Conservation (phyloP, 225 moss, liverwort and hornwort genomes). For the Bryum argenteum region DNA sequence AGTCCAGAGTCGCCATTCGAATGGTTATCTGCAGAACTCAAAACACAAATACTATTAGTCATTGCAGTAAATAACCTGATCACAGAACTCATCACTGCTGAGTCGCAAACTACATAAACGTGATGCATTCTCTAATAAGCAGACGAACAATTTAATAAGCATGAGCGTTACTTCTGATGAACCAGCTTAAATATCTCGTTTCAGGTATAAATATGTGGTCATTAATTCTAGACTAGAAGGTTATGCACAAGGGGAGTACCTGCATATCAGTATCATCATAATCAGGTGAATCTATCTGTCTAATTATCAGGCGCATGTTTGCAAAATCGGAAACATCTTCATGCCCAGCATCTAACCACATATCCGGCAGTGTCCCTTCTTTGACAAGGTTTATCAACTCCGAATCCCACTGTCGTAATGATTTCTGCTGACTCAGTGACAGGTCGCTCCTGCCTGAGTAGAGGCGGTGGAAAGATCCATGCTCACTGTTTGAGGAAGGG, state of each 20-base stretch:
- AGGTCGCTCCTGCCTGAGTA: conserved; percentile 58
- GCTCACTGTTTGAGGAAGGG: conserved; percentile 54
- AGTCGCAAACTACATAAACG: conserved; percentile 17
- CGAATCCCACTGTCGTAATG: conserved; percentile 74
- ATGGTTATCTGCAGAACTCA: conserved; percentile 71
- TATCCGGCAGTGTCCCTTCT: conserved; percentile 71
- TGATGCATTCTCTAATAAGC: conserved; percentile 9
- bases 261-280: conserved; percentile 92
- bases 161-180: neutral
- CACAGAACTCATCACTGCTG: conserved; percentile 2
- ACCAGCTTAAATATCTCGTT: neutral
- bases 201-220: neutral
- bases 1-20: conserved; percentile 94
- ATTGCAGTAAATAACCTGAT: neutral
- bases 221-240: conserved; percentile 7
- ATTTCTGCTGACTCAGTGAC: conserved; percentile 61
- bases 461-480: conserved; percentile 58
- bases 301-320: conserved; percentile 75
- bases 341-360: conserved; percentile 67
- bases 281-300: conserved; percentile 86
- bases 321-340: conserved; percentile 94
- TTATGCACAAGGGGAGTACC: conserved; percentile 39
- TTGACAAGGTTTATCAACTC: conserved; percentile 74
- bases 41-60: conserved; percentile 22
- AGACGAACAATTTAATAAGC: neutral